Conservation (phyloP, 2,329 filamentous ascomycete genomes). For the Fusarium tricinctum region DNA sequence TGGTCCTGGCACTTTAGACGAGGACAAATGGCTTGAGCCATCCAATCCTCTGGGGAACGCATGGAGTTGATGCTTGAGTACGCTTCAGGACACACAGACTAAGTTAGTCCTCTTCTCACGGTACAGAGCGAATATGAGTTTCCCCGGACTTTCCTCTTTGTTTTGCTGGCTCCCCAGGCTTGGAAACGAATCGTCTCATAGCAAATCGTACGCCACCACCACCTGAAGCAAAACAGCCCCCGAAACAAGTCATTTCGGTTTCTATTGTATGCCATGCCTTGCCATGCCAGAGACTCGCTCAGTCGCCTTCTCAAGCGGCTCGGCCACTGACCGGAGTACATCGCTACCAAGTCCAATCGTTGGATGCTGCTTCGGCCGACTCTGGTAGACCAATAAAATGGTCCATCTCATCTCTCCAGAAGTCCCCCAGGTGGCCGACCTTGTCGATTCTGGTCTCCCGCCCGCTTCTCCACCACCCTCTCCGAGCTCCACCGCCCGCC, state of each 20-base stretch:
- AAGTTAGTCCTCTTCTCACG: neutral
- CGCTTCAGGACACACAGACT: slow-evolving; percentile 23
- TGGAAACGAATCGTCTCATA: slow-evolving; percentile 24
- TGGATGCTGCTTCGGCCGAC: slow-evolving; percentile 26
- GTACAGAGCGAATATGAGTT: neutral
- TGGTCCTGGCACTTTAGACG: slow-evolving; percentile 29
- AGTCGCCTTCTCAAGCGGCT: slow-evolving; percentile 14
- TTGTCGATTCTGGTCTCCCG: slow-evolving; percentile 29
- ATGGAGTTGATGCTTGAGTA: slow-evolving; percentile 22
- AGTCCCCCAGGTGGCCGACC: slow-evolving; percentile 43
- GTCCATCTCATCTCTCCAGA: slow-evolving; percentile 43
- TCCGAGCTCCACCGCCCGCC: slow-evolving; percentile 41
- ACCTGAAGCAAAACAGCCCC: slow-evolving; percentile 24
- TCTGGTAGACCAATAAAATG: slow-evolving; percentile 37
- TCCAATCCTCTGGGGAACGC: slow-evolving; percentile 28
- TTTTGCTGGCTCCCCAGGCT: slow-evolving; percentile 15
- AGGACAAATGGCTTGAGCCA: slow-evolving; percentile 40
- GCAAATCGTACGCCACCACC: slow-evolving; percentile 33
- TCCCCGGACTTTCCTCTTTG: slow-evolving; percentile 26
- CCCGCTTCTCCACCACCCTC: slow-evolving; percentile 47
- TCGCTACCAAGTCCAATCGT: slow-evolving; percentile 25
- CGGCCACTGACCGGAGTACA: slow-evolving; percentile 32
- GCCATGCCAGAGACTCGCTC: slow-evolving; percentile 1
- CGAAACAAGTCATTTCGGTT: slow-evolving; percentile 28
- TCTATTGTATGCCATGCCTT: slow-evolving; percentile 33